Percentiles rank a stretch among this genome's conserved stretches.
Evolutionary conservation across 2,329 filamentous ascomycete species (phyloP).

Genomic region (Hypomyces rosellus): DNA sequence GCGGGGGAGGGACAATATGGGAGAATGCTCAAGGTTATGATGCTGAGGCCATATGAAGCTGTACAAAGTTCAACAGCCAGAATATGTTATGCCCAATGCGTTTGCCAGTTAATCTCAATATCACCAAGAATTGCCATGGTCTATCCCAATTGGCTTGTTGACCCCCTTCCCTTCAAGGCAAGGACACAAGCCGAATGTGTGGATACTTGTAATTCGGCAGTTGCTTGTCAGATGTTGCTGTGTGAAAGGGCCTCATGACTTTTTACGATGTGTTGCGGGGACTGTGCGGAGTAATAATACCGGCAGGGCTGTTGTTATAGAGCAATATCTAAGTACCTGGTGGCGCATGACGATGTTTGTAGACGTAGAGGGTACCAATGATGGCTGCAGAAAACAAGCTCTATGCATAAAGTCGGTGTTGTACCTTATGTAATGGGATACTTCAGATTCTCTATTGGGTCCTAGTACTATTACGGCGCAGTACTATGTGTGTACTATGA

Average conservation of each 20-base stretch:
- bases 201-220: too few relatives aligned
- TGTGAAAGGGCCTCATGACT: neutral
- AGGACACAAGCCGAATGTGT: too few relatives aligned
- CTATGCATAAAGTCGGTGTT: too few relatives aligned
- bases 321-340: neutral
- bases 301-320: too few relatives aligned
- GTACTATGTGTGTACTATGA: neutral
- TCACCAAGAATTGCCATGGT: too few relatives aligned
- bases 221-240: neutral
- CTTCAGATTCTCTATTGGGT: too few relatives aligned
- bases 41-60: neutral
- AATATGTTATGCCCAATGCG: constrained; percentile 2
- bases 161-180: too few relatives aligned
- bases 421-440: too few relatives aligned
- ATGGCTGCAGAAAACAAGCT: too few relatives aligned
- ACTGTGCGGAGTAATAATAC: too few relatives aligned
- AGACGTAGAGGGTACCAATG: neutral
- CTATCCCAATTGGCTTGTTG: neutral
- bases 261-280: too few relatives aligned
- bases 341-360: neutral
- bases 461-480: too few relatives aligned
- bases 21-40: neutral
- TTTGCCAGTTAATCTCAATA: neutral
- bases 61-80: constrained; percentile 1
- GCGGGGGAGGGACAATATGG: neutral